Evolutionary conservation across 2,329 filamentous ascomycete genomes (phyloP).

Genomic region (Paramyrothecium roridum): DNA sequence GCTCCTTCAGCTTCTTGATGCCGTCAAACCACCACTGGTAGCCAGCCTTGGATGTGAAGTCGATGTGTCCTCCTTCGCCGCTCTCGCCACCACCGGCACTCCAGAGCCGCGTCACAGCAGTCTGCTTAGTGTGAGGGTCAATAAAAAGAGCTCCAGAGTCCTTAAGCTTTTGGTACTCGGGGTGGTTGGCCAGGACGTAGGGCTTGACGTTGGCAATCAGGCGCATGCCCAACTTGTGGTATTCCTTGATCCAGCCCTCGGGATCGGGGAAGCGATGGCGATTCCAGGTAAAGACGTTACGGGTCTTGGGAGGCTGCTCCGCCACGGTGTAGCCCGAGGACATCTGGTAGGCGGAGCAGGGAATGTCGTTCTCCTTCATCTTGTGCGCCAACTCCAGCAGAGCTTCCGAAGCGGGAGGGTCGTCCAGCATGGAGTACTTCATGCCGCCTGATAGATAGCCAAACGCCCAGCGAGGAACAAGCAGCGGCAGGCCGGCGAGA

Average conservation of each 20-base stretch:
- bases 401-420: slow-evolving; percentile 52
- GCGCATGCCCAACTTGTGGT: slow-evolving; percentile 62
- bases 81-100: slow-evolving; percentile 69
- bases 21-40: slow-evolving; percentile 73
- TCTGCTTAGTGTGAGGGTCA: slow-evolving; percentile 48
- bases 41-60: slow-evolving; percentile 66
- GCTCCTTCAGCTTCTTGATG: slow-evolving; percentile 55
- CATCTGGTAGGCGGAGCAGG: slow-evolving; percentile 71
- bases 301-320: slow-evolving; percentile 63
- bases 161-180: slow-evolving; percentile 61
- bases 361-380: slow-evolving; percentile 62
- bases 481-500: slow-evolving; percentile 63
- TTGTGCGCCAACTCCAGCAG: slow-evolving; percentile 60
- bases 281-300: slow-evolving; percentile 71
- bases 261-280: slow-evolving; percentile 67
- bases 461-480: slow-evolving; percentile 70
- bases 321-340: slow-evolving; percentile 70
- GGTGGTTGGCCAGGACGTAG: slow-evolving; percentile 65
- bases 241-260: slow-evolving; percentile 58
- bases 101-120: slow-evolving; percentile 64
- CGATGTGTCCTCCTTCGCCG: slow-evolving; percentile 67
- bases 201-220: slow-evolving; percentile 72
- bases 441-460: slow-evolving; percentile 67
- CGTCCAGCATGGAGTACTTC: slow-evolving; percentile 50
- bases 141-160: slow-evolving; percentile 60